Base-by-base conservation (phyloP, 208 protist genomes). In the Acanthamoeba lenticulata region DNA sequence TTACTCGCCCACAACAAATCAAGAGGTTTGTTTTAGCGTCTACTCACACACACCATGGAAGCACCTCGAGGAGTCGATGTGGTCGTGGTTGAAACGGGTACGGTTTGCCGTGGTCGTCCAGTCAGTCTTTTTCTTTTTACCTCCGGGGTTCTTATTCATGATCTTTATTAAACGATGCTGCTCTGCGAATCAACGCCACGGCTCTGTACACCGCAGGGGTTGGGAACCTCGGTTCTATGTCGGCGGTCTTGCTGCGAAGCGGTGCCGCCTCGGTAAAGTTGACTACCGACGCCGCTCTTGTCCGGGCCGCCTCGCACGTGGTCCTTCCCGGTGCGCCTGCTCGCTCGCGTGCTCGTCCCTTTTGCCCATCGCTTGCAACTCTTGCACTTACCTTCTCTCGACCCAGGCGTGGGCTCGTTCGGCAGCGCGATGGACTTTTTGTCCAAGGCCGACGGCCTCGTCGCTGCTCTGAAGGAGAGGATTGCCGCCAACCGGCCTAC, bases 61-160 rank as follows among this genome's bases (percentile, higher is more conserved):
- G 69, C 69, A n/a, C 69, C 69, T n/a, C 32, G 42, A 9, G 13
- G 15, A 69, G 52, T 67, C 9, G 83, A 90, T 44, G 83, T 90
- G 34, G 83, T 90, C 52, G 49, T 90, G n/a, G 57, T 90, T 4
- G 83, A 90, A 47, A 90, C 83, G 6, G 83, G 83, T 90, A 90
- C 2, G n/a, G 17, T 47, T 36, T 86, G 17, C 69, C 4, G 11
- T 9, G 24, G 0, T 13, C 29, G 13, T 29, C 0, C 0, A 21
- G 11, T 69, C 57, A 24, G 0, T 29, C 29, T 65, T 65, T 11
- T 34, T 65, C 29, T 34, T 65, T 90, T 62, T 55, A 65, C 52
- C 42, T 90, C 83, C 21, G 36, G 36, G 42, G 29, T 67, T 67
- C 38, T 34, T 6, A 2, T 44, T 5, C 17, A 11, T 1, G 4